A percentile compares a stretch with the other conserved stretches of the same genome.
These are phyloP conservation scores for Verticillium nubilum DNA, from an alignment of 2,329 filamentous ascomycete species.

Conservation along the genomic window DNA sequence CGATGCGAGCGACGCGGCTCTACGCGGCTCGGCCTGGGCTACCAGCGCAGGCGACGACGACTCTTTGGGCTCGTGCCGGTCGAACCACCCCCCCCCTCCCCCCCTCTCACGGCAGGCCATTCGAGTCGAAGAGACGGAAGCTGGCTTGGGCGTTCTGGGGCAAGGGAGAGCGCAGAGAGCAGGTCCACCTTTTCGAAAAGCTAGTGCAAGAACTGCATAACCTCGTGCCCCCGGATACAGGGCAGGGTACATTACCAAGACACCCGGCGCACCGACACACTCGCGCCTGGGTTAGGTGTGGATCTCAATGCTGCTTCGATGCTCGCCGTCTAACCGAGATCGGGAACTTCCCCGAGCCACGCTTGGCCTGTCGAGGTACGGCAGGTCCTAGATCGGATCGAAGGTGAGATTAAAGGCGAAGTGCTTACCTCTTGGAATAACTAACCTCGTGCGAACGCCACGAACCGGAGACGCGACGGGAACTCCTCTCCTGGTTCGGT, in stretches of 20 bases:
- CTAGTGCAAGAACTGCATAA: conserved; percentile 9
- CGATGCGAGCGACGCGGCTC: too few species aligned
- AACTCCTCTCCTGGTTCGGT: conserved; percentile 13
- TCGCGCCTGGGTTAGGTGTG: background rate
- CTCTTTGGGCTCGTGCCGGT: too few species aligned
- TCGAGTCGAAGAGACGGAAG: conserved; percentile 6
- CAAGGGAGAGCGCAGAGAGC: conserved; percentile 5
- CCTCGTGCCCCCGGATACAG: conserved; percentile 1
- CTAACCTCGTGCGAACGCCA: background rate
- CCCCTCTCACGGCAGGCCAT: background rate
- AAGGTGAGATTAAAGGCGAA: background rate
- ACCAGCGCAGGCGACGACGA: too few species aligned
- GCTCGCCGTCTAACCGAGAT: too few species aligned
- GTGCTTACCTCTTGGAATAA: background rate
- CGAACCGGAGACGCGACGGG: conserved; percentile 6
- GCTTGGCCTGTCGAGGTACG: too few species aligned
- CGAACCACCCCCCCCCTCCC: too few species aligned
- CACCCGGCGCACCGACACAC: background rate
- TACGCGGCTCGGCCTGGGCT: too few species aligned
- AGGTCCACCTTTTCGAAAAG: conserved; percentile 4
- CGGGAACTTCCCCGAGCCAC: too few species aligned
- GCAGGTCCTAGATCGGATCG: background rate
- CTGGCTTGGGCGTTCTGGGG: conserved; percentile 8
- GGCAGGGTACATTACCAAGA: background rate
- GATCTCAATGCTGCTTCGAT: too few species aligned